These are phyloP conservation scores for Syzygium jambos DNA, from an alignment of 345 rosid species.

Conservation along the genomic window DNA sequence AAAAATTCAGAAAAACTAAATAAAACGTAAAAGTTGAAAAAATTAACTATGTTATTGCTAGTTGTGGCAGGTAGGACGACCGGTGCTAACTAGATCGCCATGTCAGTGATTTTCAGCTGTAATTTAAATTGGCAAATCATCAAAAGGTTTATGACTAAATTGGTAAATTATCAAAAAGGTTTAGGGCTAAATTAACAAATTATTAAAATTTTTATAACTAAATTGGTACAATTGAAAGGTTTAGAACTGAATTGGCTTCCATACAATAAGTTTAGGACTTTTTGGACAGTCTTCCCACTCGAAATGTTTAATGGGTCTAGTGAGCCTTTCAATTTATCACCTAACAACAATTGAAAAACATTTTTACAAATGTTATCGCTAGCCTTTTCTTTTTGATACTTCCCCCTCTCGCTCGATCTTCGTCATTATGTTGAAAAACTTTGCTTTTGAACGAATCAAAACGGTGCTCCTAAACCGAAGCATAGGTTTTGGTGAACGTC, in stretches of 20 bases:
- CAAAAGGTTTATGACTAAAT: no score
- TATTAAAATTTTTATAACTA: no score
- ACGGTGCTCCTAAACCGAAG: background rate
- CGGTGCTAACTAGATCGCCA: background rate
- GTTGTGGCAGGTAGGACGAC: background rate
- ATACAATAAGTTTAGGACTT: fast-evolving
- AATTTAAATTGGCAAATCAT: no score
- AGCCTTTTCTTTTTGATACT: background rate
- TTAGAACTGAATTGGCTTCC: background rate
- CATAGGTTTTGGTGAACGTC: background rate
- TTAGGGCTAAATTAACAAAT: no score
- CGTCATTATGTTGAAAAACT: background rate
- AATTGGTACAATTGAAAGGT: no score
- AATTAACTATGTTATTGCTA: no score
- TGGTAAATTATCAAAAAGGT: fast-evolving
- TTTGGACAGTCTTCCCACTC: background rate
- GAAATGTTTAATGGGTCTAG: background rate
- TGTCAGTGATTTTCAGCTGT: no score
- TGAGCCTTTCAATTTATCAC: background rate
- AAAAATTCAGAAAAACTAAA: background rate
- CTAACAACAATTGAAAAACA: background rate
- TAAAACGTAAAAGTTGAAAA: no score
- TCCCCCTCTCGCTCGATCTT: background rate
- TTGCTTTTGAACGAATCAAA: background rate
- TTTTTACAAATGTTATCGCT: background rate